A percentile compares a stretch with the other conserved stretches of the same genome.
These are phyloP conservation scores for Nemania bipapillata DNA, from an alignment of 2,329 filamentous ascomycete species.

Conservation along the genomic window DNA sequence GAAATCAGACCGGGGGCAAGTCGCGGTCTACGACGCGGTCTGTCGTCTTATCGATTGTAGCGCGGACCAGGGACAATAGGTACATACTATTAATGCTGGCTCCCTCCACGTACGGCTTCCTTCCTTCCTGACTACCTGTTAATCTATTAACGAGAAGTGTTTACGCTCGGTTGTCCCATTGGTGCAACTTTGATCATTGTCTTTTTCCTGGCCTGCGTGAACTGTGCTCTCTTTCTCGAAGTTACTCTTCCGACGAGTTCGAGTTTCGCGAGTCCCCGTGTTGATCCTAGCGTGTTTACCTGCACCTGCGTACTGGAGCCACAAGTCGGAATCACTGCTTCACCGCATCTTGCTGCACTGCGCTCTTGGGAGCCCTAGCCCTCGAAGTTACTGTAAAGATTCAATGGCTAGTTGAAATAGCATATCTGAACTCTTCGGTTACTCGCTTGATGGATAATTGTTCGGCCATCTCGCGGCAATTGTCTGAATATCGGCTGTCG, in stretches of 20 bases:
- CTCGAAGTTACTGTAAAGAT: conserved; percentile 4
- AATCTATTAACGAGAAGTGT: conserved; percentile 13
- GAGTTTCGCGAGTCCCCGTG: conserved; percentile 25
- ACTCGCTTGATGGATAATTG: conserved; percentile 7
- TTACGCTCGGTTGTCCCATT: not conserved
- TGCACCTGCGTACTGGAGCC: conserved; percentile 1
- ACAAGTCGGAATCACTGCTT: conserved; percentile 2
- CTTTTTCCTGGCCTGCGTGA: not conserved
- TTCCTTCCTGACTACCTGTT: not conserved
- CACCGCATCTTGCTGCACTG: conserved; percentile 32
- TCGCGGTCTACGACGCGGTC: conserved; percentile 49
- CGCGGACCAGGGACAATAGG: not conserved
- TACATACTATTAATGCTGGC: not conserved
- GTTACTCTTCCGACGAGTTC: not conserved
- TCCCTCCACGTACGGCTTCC: conserved; percentile 23
- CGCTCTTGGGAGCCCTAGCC: conserved; percentile 9
- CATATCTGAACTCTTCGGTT: not conserved
- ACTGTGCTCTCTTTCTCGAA: not conserved
- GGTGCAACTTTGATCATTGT: conserved; percentile 18
- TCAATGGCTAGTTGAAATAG: conserved; percentile 15
- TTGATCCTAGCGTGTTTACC: conserved; percentile 45
- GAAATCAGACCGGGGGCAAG: conserved; percentile 38
- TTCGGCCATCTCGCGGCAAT: conserved; percentile 29
- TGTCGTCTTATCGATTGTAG: conserved; percentile 27
- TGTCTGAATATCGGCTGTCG: conserved; percentile 19